Base-by-base conservation (phyloP, 2,329 filamentous ascomycete species). In the Aspergillus unguis region DNA sequence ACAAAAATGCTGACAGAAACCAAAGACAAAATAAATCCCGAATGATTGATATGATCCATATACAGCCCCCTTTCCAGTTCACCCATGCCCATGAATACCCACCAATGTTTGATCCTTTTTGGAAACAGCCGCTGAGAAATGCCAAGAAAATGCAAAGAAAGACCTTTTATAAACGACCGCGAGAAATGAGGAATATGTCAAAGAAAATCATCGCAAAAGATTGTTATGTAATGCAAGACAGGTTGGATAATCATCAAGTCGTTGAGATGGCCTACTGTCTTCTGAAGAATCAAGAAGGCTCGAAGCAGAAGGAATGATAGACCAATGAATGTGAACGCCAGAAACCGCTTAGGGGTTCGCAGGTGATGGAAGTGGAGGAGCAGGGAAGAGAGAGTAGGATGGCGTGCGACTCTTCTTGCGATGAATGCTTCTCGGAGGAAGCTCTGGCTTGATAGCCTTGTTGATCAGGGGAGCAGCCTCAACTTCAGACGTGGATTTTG, bases 341-440 rank as follows among this genome's bases (percentile, higher is more conserved):
- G 27, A 27, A 11, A 9, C 6, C n/a, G 3, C 9, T 32, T 29
- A 42, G 29, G 17, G 3, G 40, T 41, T 48, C 6, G 45, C 29
- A 11, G 17, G 25, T 40, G 46, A 35, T 3, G 50, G 45, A 41
- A 49, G 25, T 7, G 43, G 35, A 4, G 57, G 29, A 7, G 57
- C 46, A 9, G 60, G 61, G 50, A 59, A 64, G 57, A 61, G 67
- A 37, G 75, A 77, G 58, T 77, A 76, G 33, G 74, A 76, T n/a
- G 72, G 38, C 4, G 29, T 65, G 38, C 74, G 65, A 51, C 58
- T 63, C 60, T 71, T 74, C 51, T 65, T 66, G 41, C 69, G 61
- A 55, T 62, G 61, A 2, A 57, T 53, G 32, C 63, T 65, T 52
- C 64, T 70, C 17, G 58, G 50, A 25, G 66, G 59, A 42, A 66